Base-by-base conservation (phyloP, 306 rosid species). In the Prinsepia uniflora region DNA sequence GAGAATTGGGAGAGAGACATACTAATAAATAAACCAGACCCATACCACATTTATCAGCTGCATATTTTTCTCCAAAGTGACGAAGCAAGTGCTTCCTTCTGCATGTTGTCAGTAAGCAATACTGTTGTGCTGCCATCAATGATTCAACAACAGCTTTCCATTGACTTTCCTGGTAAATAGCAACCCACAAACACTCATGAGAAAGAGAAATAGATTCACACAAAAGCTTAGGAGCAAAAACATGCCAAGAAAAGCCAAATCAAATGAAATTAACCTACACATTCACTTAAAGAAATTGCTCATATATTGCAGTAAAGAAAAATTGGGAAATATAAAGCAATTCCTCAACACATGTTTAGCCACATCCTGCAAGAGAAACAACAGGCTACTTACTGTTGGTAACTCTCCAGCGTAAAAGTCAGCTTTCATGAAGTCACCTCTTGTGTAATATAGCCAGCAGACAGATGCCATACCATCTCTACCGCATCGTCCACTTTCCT, bases 401-500 rank as follows among this genome's bases (percentile, higher is more conserved):
- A 74, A 42, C 56, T 88, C 98, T 78, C 81, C 86, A 81, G 77
- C 63, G 72, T 92, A 92, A 70, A 86, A 89, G 5, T 80, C 82
- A 0, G 86, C 89, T 84, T 87, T 87, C 43, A 83, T 19, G 61
- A 89, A 92, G 82, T 87, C 98, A 66, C 89, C 80, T 86, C 88
- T 89, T 75, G 96, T 79, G 87, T 92, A 92, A 77, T 89, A 89
- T 72, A 92, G 98, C 89, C 98, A 87, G 82, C 98, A 92, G 64
- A 85, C 87, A 77, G 98, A 92, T 47, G 95, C 84, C 72, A 92
- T 81, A 69, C 98, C 96, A 83, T 92, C 98, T 85, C 98, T 85
- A 75, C 96, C 98, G 45, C 96, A 92, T 39, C 96, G 83, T 61
- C 98, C 96, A 75, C 96, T 92, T 89, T 84, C 98, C 84, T 92